Evolutionary conservation across 306 rosid species (phyloP).

Genomic region (Lathyrus oleraceus): DNA sequence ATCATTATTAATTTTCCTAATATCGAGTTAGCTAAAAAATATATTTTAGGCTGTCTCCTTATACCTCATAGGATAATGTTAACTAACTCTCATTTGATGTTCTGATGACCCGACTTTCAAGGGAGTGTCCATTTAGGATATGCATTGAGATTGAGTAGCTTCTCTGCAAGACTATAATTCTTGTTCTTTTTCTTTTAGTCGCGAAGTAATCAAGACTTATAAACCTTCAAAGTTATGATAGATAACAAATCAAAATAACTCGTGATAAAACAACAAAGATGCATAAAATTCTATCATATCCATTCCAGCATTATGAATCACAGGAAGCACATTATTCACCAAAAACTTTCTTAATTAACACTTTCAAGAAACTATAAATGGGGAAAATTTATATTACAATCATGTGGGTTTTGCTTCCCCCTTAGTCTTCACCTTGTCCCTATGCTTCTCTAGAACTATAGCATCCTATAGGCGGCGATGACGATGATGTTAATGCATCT

Average conservation of each 20-base stretch:
- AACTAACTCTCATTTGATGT: constrained; percentile 1
- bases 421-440: neutral
- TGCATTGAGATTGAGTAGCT: constrained; percentile 2
- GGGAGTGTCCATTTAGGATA: constrained; percentile 12
- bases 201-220: neutral
- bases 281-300: neutral
- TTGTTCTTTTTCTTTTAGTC: neutral
- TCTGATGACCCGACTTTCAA: constrained; percentile 16
- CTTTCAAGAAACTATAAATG: neutral
- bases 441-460: neutral
- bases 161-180: neutral
- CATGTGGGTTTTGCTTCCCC: neutral
- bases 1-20: constrained; percentile 9
- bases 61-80: neutral
- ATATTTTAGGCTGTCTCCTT: constrained; percentile 12
- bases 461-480: neutral
- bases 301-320: neutral
- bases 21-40: constrained; percentile 3
- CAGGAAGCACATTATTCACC: neutral
- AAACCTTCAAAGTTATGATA: neutral
- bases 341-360: neutral
- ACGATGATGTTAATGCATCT: neutral
- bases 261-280: neutral
- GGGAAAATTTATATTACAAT: neutral
- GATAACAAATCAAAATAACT: neutral